These are phyloP conservation scores for Chlorokybus atmophyticus DNA, from an alignment of 139 green algal species.

Conservation along the genomic window DNA sequence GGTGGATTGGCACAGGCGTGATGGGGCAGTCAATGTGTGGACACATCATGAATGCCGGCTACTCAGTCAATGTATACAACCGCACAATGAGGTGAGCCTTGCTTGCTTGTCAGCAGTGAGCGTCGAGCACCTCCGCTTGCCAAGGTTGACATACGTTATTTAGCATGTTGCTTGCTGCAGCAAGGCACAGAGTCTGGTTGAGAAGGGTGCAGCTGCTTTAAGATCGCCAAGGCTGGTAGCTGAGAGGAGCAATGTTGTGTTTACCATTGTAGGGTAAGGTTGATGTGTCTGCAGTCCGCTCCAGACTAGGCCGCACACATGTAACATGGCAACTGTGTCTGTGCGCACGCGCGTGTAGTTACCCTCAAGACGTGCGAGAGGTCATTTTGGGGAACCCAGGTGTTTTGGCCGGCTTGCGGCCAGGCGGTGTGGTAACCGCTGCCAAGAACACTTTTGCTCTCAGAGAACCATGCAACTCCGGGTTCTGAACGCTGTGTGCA, in stretches of 20 bases:
- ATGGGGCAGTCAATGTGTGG: conserved; percentile 19
- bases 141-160: too few relatives aligned
- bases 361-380: conserved; percentile 12
- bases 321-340: too few relatives aligned
- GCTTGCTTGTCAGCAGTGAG: too few relatives aligned
- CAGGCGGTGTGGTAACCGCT: conserved; percentile 9
- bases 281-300: too few relatives aligned
- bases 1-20: conserved; percentile 24
- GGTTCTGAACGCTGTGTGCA: too few relatives aligned
- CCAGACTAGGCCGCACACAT: too few relatives aligned
- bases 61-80: conserved; percentile 20
- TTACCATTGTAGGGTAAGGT: conserved; percentile 24
- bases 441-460: too few relatives aligned
- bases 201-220: conserved; percentile 1
- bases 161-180: too few relatives aligned
- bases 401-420: conserved; percentile 3
- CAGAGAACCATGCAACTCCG: too few relatives aligned
- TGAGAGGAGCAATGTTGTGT: conserved; percentile 14
- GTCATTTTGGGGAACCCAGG: conserved; percentile 11
- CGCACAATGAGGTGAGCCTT: conserved; percentile 5
- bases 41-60: conserved; percentile 23
- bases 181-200: conserved; percentile 15
- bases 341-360: too few relatives aligned
- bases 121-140: too few relatives aligned
- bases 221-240: conserved; percentile 13